A percentile compares a stretch with the other conserved stretches of the same genome.
These are phyloP conservation scores for Pichia thaimueangensis DNA, from an alignment of 805 yeast genomes.

Conservation along the genomic window DNA sequence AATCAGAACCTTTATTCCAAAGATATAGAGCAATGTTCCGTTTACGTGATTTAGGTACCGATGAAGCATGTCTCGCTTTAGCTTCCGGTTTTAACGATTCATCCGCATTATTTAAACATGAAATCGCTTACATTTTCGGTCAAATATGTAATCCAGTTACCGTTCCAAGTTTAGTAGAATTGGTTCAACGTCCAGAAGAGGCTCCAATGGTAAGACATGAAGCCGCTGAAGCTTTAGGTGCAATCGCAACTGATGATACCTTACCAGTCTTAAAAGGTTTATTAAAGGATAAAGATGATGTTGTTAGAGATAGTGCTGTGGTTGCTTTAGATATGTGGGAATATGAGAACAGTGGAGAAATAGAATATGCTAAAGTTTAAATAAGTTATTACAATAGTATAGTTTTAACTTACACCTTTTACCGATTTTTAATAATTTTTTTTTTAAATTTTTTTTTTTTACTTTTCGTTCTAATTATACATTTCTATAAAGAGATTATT, in stretches of 20 bases:
- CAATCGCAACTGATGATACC: constrained; percentile 94
- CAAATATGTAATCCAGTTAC: constrained; percentile 91
- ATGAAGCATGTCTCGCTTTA: constrained; percentile 87
- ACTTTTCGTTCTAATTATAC: not conserved
- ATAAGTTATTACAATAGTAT: not conserved
- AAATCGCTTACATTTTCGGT: constrained; percentile 96
- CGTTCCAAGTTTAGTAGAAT: constrained; percentile 80
- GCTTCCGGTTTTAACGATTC: constrained; percentile 87
- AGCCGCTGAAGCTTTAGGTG: constrained; percentile 97
- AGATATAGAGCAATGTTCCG: constrained; percentile 99
- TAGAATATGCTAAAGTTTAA: constrained; percentile 57
- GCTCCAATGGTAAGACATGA: constrained; percentile 99
- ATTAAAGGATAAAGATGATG: constrained; percentile 75
- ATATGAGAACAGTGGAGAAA: constrained; percentile 77
- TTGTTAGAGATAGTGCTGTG: constrained; percentile 93
- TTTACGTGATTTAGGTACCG: constrained; percentile 87
- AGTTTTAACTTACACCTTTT: no score
- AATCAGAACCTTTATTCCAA: constrained; percentile 73
- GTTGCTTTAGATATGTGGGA: constrained; percentile 99
- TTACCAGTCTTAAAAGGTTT: constrained; percentile 78
- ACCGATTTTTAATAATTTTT: no score
- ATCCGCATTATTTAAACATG: constrained; percentile 93
- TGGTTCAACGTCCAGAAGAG: constrained; percentile 68
- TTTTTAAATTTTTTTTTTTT: not conserved
- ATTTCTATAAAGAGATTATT: not conserved